Percentiles rank a stretch among this genome's conserved stretches.
These are phyloP conservation scores for Termitomyces eurrhizus DNA, from an alignment of 768 basidiomycete species.

Conservation along the genomic window DNA sequence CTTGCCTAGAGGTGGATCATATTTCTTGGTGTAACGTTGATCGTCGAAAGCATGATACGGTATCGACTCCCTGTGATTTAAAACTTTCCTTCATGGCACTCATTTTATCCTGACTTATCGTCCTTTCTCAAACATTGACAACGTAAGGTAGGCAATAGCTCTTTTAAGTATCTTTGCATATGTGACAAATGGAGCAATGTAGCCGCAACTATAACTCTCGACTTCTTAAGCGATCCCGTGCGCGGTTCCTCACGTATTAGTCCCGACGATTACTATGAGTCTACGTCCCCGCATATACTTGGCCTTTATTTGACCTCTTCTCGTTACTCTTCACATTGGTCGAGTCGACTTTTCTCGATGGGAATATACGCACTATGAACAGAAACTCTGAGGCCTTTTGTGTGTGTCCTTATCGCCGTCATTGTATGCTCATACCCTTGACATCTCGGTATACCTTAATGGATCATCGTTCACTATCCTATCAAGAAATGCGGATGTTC, in stretches of 20 bases:
- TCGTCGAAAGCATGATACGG: background rate
- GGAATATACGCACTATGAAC: background rate
- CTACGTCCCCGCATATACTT: background rate
- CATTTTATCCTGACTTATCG: background rate
- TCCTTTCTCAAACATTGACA: background rate
- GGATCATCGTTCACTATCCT: background rate
- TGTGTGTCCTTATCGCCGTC: background rate
- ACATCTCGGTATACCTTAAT: background rate
- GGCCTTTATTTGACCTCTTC: background rate
- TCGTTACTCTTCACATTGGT: background rate
- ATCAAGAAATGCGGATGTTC: background rate
- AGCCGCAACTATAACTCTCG: background rate
- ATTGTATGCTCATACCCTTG: background rate
- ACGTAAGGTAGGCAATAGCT: background rate
- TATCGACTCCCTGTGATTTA: background rate
- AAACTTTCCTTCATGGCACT: background rate
- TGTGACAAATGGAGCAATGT: background rate
- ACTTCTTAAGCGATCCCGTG: background rate
- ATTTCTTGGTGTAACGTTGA: background rate
- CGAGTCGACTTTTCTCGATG: background rate
- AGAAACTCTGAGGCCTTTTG: background rate
- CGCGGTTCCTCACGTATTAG: background rate
- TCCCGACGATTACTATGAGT: background rate
- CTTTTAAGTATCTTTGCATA: too few relatives aligned
- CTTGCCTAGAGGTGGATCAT: background rate